Evolutionary conservation across 306 rosid genomes (phyloP).

Genomic region (Hippophae gyantsensis): DNA sequence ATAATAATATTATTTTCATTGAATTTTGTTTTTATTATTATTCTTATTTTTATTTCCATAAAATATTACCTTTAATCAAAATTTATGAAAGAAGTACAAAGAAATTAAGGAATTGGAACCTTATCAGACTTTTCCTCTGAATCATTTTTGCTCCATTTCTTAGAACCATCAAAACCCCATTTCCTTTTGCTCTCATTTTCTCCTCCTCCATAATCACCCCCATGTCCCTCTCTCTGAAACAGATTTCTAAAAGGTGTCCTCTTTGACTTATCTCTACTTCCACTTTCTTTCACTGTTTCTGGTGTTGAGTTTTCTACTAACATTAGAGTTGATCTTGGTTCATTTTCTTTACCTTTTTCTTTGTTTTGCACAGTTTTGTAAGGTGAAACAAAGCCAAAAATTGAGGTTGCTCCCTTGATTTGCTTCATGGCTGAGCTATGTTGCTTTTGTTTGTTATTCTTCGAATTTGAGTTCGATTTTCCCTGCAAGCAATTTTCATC

Average conservation of each 20-base stretch:
- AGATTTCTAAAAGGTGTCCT: slow-evolving; percentile 64
- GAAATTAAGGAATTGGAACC: slow-evolving; percentile 31
- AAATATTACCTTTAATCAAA: not conserved
- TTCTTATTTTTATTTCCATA: too few relatives aligned
- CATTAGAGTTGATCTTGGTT: slow-evolving; percentile 30
- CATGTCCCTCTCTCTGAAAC: slow-evolving; percentile 40
- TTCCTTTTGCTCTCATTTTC: too few relatives aligned
- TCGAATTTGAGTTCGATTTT: slow-evolving; percentile 46
- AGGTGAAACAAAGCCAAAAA: slow-evolving; percentile 48
- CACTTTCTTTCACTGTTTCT: slow-evolving; percentile 22
- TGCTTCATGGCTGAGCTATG: slow-evolving; percentile 50
- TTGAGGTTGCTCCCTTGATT: slow-evolving; percentile 73
- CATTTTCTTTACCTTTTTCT: slow-evolving; percentile 33
- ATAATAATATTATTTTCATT: too few relatives aligned
- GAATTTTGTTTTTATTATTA: too few relatives aligned
- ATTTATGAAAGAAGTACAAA: not conserved
- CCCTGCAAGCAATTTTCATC: slow-evolving; percentile 45
- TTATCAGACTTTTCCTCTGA: slow-evolving; percentile 25
- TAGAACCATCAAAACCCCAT: too few relatives aligned
- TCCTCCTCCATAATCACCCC: too few relatives aligned
- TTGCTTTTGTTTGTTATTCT: slow-evolving; percentile 33
- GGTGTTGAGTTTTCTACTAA: too few relatives aligned
- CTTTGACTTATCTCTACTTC: slow-evolving; percentile 38
- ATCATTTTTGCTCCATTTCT: too few relatives aligned
- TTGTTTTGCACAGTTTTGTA: slow-evolving; percentile 41